Evolutionary conservation across 768 basidiomycete genomes (phyloP).

Genomic region (Lactifluus pinguis): DNA sequence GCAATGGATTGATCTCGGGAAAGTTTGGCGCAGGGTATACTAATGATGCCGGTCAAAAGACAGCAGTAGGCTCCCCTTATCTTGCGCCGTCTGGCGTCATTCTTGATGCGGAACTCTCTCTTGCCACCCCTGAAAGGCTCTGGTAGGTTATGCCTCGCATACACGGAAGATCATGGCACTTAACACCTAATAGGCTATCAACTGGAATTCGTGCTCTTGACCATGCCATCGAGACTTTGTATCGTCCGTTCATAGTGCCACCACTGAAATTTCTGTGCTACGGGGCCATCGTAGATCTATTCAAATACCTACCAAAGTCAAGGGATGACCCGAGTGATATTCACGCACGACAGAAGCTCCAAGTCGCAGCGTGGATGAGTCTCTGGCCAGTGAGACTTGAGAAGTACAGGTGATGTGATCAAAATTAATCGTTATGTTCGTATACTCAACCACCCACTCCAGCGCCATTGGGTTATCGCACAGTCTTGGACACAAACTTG

Average conservation of each 20-base stretch:
- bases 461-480: slow-evolving; percentile 72
- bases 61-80: slow-evolving; percentile 43
- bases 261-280: slow-evolving; percentile 60
- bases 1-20: background rate
- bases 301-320: slow-evolving; percentile 59
- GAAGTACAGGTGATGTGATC: slow-evolving; percentile 37
- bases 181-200: slow-evolving; percentile 45
- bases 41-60: slow-evolving; percentile 59
- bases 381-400: slow-evolving; percentile 57
- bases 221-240: slow-evolving; percentile 66
- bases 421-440: background rate
- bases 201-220: slow-evolving; percentile 74
- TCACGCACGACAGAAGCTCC: slow-evolving; percentile 55
- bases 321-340: slow-evolving; percentile 50
- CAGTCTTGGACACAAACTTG: slow-evolving; percentile 62
- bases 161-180: background rate
- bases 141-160: slow-evolving; percentile 39
- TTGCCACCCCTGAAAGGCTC: slow-evolving; percentile 62
- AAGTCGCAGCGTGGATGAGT: slow-evolving; percentile 76
- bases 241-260: slow-evolving; percentile 43
- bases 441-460: background rate
- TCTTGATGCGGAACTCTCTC: slow-evolving; percentile 65
- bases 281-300: slow-evolving; percentile 59
- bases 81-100: slow-evolving; percentile 67
- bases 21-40: slow-evolving; percentile 65